Percentiles rank a stretch among this genome's conserved stretches.
These are phyloP conservation scores for Eucalyptus polyanthemos DNA, from an alignment of 345 rosid genomes.

Conservation along the genomic window DNA sequence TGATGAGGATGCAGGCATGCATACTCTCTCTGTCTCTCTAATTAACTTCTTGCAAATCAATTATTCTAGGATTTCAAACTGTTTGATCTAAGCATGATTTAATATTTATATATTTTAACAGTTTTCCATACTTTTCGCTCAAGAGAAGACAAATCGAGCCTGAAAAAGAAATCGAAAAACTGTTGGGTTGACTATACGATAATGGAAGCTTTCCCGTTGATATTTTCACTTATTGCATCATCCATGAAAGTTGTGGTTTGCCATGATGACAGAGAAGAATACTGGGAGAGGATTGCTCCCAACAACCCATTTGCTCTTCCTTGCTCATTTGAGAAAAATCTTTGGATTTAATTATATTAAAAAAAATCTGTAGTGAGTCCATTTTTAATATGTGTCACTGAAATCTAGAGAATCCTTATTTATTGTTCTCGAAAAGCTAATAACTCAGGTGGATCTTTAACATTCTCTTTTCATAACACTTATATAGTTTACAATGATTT, in stretches of 20 bases:
- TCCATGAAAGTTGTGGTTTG: neutral
- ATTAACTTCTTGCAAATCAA: neutral
- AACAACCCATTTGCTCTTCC: neutral
- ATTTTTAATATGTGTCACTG: neutral
- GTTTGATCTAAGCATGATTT: neutral
- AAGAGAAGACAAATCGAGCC: neutral
- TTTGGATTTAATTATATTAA: neutral
- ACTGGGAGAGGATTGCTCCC: neutral
- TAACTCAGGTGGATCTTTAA: no score
- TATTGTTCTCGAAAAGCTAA: neutral
- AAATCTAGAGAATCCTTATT: neutral
- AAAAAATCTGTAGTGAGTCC: neutral
- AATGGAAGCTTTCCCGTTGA: neutral
- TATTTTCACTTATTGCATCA: neutral
- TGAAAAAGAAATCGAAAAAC: neutral
- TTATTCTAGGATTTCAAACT: neutral
- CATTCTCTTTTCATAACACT: no score
- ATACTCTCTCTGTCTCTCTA: neutral
- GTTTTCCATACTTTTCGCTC: neutral
- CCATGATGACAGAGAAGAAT: neutral
- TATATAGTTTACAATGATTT: no score
- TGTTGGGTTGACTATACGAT: neutral
- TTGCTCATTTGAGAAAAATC: neutral
- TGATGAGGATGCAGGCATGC: slow-evolving; percentile 29
- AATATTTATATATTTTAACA: neutral